phyloP scores from a whole-genome alignment of 192 early-diverging fungal genomes.

The Chytriomyces hyalinus region DNA sequence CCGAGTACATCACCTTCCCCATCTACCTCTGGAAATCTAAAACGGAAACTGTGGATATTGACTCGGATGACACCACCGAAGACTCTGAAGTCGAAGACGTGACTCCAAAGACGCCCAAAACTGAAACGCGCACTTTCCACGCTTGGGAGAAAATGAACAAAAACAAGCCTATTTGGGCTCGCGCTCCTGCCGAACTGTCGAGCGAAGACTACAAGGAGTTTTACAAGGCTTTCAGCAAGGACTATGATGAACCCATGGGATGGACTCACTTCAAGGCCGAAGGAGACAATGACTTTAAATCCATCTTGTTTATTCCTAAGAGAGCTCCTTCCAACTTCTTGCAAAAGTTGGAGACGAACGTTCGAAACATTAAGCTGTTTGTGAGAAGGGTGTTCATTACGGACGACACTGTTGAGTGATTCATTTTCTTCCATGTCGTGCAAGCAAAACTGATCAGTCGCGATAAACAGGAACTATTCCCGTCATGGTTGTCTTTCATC shows the following conservation, averaged over 20 bases:
- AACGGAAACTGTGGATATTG: constrained; percentile 63
- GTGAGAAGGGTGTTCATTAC: constrained; percentile 97
- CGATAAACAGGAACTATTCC: constrained; percentile 74
- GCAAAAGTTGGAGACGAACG: constrained; percentile 42
- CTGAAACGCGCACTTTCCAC: constrained; percentile 59
- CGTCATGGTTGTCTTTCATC: constrained; percentile 90
- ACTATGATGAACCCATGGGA: constrained; percentile 74
- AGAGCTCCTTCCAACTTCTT: constrained; percentile 56
- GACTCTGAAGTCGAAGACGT: constrained; percentile 64
- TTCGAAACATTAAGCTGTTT: constrained; percentile 88
- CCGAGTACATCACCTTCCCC: constrained; percentile 97
- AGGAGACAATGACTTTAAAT: constrained; percentile 88
- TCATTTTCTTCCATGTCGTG: constrained; percentile 7
- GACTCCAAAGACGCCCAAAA: constrained; percentile 61
- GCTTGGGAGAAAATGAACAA: constrained; percentile 86
- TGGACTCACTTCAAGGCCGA: constrained; percentile 93
- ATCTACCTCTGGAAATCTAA: constrained; percentile 79
- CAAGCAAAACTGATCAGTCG: background rate
- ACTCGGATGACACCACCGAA: constrained; percentile 52
- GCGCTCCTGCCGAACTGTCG: constrained; percentile 75
- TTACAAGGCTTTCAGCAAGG: constrained; percentile 80
- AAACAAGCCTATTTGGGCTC: constrained; percentile 93
- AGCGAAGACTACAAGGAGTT: constrained; percentile 89
- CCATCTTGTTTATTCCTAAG: constrained; percentile 85
- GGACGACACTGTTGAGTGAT: constrained; percentile 66